phyloP scores from a whole-genome alignment of 139 green algal species.

The Limnomonas spitsbergensis region DNA sequence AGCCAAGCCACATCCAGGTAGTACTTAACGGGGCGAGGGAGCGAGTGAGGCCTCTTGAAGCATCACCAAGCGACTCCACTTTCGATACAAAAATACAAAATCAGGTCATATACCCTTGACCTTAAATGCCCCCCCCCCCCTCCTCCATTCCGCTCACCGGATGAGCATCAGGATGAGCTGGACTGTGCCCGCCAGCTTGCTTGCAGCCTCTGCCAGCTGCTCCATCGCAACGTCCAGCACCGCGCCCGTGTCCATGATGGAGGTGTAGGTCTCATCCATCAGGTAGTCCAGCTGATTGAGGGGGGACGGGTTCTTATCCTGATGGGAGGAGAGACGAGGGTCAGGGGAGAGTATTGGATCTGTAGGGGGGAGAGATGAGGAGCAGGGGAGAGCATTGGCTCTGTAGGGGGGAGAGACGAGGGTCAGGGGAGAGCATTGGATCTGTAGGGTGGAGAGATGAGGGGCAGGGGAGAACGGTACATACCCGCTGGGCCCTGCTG shows the following conservation, averaged over 20 bases:
- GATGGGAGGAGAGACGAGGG: background rate
- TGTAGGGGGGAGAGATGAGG: background rate
- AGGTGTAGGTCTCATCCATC: constrained; percentile 57
- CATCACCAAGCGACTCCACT: no score
- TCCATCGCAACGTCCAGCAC: constrained; percentile 38
- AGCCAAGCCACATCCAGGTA: no score
- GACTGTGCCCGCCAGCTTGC: constrained; percentile 35
- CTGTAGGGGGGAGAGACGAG: constrained; percentile 22
- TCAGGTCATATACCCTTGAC: no score
- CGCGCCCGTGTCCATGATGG: constrained; percentile 26
- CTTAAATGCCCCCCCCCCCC: no score
- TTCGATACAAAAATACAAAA: no score
- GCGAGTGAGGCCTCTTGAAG: no score
- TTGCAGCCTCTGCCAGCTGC: constrained; percentile 11
- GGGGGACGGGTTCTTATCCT: constrained; percentile 60
- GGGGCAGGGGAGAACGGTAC: constrained; percentile 28
- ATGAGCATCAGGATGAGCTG: constrained; percentile 60
- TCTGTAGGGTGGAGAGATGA: background rate
- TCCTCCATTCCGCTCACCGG: no score
- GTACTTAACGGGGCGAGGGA: no score
- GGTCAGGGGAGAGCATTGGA: background rate
- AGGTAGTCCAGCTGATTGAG: constrained; percentile 64
- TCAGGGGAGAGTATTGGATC: background rate
- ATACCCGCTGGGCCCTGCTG: no score
- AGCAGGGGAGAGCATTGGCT: constrained; percentile 59